Base-by-base conservation (phyloP, 176 grass and related monocot genomes). In the Rhynchospora pubera region DNA sequence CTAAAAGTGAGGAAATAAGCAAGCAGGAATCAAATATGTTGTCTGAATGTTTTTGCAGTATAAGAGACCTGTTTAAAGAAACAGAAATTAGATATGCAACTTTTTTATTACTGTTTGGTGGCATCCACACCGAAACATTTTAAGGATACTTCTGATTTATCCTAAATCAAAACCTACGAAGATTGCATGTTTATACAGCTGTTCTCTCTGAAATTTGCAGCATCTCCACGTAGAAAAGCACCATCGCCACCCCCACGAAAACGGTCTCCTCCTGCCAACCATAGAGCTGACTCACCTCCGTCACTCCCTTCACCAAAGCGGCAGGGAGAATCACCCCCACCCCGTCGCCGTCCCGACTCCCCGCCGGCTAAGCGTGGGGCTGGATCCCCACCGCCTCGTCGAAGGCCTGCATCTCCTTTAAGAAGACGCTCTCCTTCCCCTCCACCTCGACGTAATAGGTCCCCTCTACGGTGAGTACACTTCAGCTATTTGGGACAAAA, bases 401-500 rank as follows among this genome's bases (percentile, higher is more conserved):
- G 90, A 50, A 93, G 91, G 60, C 74, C 84, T 56, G 78, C 79
- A 84, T 95, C 96, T 85, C 96, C 95, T 83, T 23, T 80, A 80
- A 93, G 96, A 87, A 99, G 92, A 57, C 90, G 83, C 47, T 95
- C 96, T 83, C 96, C 89, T 80, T 93, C 93, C 4, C 90, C 92
- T n/a, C 83, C 81, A n/a, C 90, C 84, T 84, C 87, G 96, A 83
- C 92, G 96, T 84, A 83, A 89, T 82, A 90, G 96, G 48, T 93
- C 92, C 78, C 96, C 92, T 56, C 55, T 84, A 23, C 81, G 87
- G 96, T 95, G 77, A 93, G 83, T 50, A 73, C 69, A 85, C 3
- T 57, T 11, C 59, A 16, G 34, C 26, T 28, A 1, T 28, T 28
- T 28, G 26, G 26, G 26, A 28, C 1, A 28, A 28, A 28, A 28